A percentile compares a stretch with the other conserved stretches of the same genome.
These are phyloP conservation scores for Dactylonectria estremocensis DNA, from an alignment of 2,329 filamentous ascomycete species.

Conservation along the genomic window DNA sequence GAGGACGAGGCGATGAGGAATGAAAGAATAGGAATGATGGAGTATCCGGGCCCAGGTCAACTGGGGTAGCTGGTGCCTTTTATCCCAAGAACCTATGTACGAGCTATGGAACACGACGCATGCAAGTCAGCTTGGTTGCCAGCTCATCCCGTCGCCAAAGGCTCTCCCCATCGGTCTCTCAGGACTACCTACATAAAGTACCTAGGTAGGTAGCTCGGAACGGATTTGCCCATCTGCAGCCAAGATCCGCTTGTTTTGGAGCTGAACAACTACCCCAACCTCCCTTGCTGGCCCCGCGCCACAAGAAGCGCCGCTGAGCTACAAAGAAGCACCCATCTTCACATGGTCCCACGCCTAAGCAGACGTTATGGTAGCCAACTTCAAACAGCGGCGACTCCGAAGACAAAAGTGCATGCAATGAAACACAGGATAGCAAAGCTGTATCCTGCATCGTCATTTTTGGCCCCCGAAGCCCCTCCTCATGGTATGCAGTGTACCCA, in stretches of 20 bases:
- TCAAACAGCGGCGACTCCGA: not conserved
- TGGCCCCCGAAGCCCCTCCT: not conserved
- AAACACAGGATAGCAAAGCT: not conserved
- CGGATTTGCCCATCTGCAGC: not conserved
- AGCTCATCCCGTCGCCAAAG: slow-evolving; percentile 6
- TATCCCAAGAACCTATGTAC: not conserved
- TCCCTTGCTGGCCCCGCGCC: not conserved
- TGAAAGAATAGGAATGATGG: not conserved
- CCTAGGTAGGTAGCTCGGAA: no score
- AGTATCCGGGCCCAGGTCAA: not conserved
- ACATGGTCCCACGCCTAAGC: not conserved
- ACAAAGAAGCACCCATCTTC: not conserved
- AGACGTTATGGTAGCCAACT: not conserved
- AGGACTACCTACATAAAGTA: no score
- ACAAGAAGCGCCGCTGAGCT: not conserved
- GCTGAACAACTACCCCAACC: not conserved
- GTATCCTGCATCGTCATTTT: not conserved
- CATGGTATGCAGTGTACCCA: not conserved
- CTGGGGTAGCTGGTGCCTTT: slow-evolving; percentile 6
- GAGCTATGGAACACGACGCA: not conserved
- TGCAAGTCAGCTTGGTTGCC: slow-evolving; percentile 14
- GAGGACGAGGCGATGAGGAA: not conserved
- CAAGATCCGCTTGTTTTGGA: not conserved
- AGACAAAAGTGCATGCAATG: slow-evolving; percentile 4
- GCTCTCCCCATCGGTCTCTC: not conserved